These are phyloP conservation scores for Cardamine occulta DNA, from an alignment of 345 rosid species.

Conservation along the genomic window DNA sequence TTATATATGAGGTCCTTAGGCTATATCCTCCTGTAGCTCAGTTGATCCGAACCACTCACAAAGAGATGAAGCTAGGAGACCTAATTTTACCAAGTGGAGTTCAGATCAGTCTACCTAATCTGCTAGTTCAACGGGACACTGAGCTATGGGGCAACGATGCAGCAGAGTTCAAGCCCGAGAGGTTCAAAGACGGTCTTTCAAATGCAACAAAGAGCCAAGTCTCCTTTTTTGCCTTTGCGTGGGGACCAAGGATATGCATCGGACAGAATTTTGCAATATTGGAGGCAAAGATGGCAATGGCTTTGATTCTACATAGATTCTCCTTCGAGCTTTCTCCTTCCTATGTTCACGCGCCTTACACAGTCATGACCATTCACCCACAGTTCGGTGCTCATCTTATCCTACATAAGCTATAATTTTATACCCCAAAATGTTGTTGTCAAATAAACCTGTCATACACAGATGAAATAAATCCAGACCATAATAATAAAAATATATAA, in stretches of 20 bases:
- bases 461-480: too few species aligned
- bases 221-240: neutral
- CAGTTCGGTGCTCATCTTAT: slow-evolving; percentile 5
- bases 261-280: neutral
- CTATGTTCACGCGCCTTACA: neutral
- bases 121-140: slow-evolving; percentile 45
- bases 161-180: neutral
- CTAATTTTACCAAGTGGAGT: slow-evolving; percentile 40
- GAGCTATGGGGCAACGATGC: neutral
- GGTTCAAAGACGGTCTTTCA: slow-evolving; percentile 5
- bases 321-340: neutral
- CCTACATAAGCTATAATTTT: neutral
- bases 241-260: slow-evolving; percentile 10
- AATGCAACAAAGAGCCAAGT: slow-evolving; percentile 4
- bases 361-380: slow-evolving; percentile 4
- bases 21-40: slow-evolving; percentile 43
- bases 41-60: slow-evolving; percentile 17
- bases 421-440: neutral
- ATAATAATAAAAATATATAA: too few species aligned
- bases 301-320: slow-evolving; percentile 1
- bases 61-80: slow-evolving; percentile 44
- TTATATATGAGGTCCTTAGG: slow-evolving; percentile 49
- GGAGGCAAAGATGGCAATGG: slow-evolving; percentile 7
- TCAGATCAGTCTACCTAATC: slow-evolving; percentile 23
- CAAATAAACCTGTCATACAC: too few species aligned